Conservation (phyloP, 2,329 filamentous ascomycete species). For the Epicoccum nigrum region DNA sequence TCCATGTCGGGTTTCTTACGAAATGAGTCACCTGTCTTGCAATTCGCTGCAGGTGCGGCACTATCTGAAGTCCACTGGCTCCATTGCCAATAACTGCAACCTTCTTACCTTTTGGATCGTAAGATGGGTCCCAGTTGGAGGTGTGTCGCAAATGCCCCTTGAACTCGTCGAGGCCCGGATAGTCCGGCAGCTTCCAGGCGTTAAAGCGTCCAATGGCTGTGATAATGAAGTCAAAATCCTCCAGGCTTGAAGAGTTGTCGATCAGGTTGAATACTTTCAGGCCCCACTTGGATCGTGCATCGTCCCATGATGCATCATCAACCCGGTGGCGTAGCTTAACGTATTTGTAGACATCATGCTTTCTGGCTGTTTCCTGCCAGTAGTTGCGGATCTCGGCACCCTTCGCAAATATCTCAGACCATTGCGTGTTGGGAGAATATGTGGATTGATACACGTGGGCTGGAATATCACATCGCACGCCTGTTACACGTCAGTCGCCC, state of each 20-base stretch:
- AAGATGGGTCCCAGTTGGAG: constrained; percentile 44
- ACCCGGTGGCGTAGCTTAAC: constrained; percentile 49
- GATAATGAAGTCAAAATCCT: constrained; percentile 47
- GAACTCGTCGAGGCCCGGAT: constrained; percentile 37
- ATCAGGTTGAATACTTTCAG: constrained; percentile 62
- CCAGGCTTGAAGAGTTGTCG: constrained; percentile 27
- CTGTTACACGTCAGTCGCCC: neutral
- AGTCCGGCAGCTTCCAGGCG: constrained; percentile 41
- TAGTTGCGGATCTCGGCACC: constrained; percentile 53
- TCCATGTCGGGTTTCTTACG: constrained; percentile 66
- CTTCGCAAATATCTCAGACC: constrained; percentile 50
- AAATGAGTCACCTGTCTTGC: constrained; percentile 54
- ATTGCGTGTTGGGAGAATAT: constrained; percentile 53
- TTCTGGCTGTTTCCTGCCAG: constrained; percentile 47
- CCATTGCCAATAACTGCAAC: constrained; percentile 70
- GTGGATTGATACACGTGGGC: constrained; percentile 51
- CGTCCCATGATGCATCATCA: constrained; percentile 48
- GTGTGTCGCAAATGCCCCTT: constrained; percentile 39
- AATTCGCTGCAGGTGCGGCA: constrained; percentile 65
- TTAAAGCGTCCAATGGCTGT: constrained; percentile 42
- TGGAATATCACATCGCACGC: constrained; percentile 42
- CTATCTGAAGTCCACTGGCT: constrained; percentile 67
- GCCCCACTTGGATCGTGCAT: constrained; percentile 61
- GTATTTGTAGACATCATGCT: constrained; percentile 49
- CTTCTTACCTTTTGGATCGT: constrained; percentile 62